Base-by-base conservation (phyloP, 2,329 filamentous ascomycete species). In the Alternaria tenuissima region DNA sequence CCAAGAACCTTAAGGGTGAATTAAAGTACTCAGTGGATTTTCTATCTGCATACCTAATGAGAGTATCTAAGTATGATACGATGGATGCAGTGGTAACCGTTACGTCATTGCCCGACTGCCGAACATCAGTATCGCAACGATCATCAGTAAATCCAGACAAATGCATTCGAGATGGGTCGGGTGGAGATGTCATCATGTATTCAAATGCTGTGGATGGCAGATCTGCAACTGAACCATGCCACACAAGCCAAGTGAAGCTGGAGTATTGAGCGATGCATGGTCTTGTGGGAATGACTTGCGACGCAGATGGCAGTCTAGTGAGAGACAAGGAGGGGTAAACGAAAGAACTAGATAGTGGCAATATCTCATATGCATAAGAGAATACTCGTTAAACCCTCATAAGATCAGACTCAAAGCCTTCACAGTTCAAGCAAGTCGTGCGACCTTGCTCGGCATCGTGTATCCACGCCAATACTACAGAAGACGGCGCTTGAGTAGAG, bases 1-100 rank as follows among this genome's bases (percentile, higher is more conserved):
- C 4, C 4, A 5, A 22, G 39, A 22, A 12, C 1, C 0, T 9
- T 22, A 7, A 0, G 5, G 1, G 18, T 9, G 8, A 18, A 18
- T 22, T 5, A 1, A 22, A 20, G 18, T 14, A 8, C 5, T 22
- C 12, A 7, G 18, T 22, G 20, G 9, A 4, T 3, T 9, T 11
- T 4, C 7, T 4, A 18, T 1, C 20, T 47, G 26, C 30, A 47
- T 12, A 1, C 8, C 18, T 32, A 6, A 0, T 20, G 3, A n/a
- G 1, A 12, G 5, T 26, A 2, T 0, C 24, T 26, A 26, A 2
- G 24, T 47, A 22, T 32, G 26, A 28, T 47, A 26, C 14, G 43
- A 20, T 47, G 5, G 4, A 8, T 47, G 43, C 16, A 47, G 43
- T 30, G n/a, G 43, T 47, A 47, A 47, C 43, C 1, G 43, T 47